Evolutionary conservation across 257 asterid genomes (phyloP).

Genomic region (Ophiorrhiza pumila): DNA sequence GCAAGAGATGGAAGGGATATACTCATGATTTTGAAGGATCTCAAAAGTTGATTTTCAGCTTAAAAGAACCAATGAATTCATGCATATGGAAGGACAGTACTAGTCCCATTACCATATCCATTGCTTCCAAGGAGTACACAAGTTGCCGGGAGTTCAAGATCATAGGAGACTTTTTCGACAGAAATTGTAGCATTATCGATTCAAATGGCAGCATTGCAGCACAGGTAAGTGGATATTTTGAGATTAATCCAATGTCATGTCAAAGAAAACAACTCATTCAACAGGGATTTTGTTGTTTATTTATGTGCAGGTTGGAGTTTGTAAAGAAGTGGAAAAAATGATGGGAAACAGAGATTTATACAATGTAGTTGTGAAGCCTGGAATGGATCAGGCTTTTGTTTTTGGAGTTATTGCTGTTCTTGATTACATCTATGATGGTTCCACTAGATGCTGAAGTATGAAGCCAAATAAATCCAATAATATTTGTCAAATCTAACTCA

Average conservation of each 20-base stretch:
- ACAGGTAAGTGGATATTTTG: slow-evolving; percentile 27
- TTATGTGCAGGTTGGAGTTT: slow-evolving; percentile 56
- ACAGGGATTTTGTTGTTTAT: not conserved
- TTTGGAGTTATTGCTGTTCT: slow-evolving; percentile 82
- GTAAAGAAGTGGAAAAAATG: slow-evolving; percentile 40
- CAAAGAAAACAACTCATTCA: not conserved
- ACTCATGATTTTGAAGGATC: slow-evolving; percentile 46
- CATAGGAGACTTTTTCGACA: slow-evolving; percentile 51
- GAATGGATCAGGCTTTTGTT: slow-evolving; percentile 81
- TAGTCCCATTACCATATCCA: slow-evolving; percentile 40
- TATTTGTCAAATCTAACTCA: not conserved
- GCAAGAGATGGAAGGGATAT: slow-evolving; percentile 67
- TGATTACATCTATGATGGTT: slow-evolving; percentile 82
- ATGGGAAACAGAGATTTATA: slow-evolving; percentile 60
- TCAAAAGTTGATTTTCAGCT: slow-evolving; percentile 55
- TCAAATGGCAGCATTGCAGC: slow-evolving; percentile 61
- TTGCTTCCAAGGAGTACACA: slow-evolving; percentile 38
- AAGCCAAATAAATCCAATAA: not conserved
- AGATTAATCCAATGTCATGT: not conserved
- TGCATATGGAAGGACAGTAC: slow-evolving; percentile 43
- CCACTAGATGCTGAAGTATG: slow-evolving; percentile 54
- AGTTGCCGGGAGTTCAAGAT: slow-evolving; percentile 42
- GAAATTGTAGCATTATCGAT: slow-evolving; percentile 55
- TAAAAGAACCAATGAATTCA: slow-evolving; percentile 50
- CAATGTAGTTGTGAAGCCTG: slow-evolving; percentile 61